A percentile compares a stretch with the other conserved stretches of the same genome.
These are phyloP conservation scores for Cordyceps cicadae DNA, from an alignment of 2,329 filamentous ascomycete species.

Conservation along the genomic window DNA sequence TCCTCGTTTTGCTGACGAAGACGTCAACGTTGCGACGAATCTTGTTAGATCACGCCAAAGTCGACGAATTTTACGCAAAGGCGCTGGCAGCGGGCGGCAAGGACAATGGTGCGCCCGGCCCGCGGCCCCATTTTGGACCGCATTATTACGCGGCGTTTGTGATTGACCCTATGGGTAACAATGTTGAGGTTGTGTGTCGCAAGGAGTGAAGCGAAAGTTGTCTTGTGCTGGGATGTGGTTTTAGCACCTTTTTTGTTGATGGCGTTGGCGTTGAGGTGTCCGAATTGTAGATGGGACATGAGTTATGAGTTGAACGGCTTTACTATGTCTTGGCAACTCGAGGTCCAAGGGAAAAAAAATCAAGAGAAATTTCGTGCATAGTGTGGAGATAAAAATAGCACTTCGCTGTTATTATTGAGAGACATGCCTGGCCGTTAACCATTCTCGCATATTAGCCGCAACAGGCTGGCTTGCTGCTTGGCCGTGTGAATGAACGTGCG, in stretches of 20 bases:
- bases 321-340: too few species aligned
- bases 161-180: constrained; percentile 37
- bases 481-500: too few species aligned
- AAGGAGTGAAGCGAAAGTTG: background rate
- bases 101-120: constrained; percentile 35
- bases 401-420: too few species aligned
- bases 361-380: too few species aligned
- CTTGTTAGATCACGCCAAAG: constrained; percentile 26
- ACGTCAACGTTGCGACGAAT: background rate
- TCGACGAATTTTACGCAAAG: constrained; percentile 33
- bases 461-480: too few species aligned
- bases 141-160: constrained; percentile 40
- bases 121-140: constrained; percentile 29
- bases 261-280: background rate
- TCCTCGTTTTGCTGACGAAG: background rate
- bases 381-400: too few species aligned
- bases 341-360: too few species aligned
- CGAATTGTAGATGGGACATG: too few species aligned
- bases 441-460: too few species aligned
- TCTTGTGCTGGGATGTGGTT: too few species aligned
- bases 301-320: too few species aligned
- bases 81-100: constrained; percentile 32
- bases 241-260: background rate
- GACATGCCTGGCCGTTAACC: too few species aligned
- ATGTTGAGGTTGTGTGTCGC: constrained; percentile 34